Conservation (phyloP, 768 basidiomycete species). For the Fomitopsis serialis region DNA sequence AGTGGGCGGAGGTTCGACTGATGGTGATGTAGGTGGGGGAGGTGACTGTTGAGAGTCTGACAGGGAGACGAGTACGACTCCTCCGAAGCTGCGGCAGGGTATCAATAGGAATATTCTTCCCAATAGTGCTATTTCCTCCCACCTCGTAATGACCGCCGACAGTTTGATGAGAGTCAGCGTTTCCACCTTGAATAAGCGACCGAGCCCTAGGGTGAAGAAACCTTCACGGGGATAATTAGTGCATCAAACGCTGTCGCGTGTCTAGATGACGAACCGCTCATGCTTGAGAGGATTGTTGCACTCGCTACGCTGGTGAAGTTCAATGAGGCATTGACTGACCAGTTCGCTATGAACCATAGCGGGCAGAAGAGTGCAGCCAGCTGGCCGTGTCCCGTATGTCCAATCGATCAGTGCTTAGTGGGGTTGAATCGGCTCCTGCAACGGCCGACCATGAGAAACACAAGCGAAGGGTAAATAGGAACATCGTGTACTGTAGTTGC, state of each 20-base stretch:
- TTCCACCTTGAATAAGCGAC: conserved; percentile 80
- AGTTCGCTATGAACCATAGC: conserved; percentile 94
- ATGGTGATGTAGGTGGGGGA: conserved; percentile 2
- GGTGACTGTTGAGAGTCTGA: conserved; percentile 58
- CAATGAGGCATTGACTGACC: conserved; percentile 79
- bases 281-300: conserved; percentile 83
- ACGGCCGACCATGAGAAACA: too few species aligned
- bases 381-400: conserved; percentile 67
- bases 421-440: too few species aligned
- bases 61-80: conserved; percentile 83
- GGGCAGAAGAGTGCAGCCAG: conserved; percentile 80
- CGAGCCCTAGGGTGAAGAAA: conserved; percentile 88
- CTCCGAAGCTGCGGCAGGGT: conserved; percentile 52
- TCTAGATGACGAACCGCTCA: conserved; percentile 56
- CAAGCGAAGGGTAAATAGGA: too few species aligned
- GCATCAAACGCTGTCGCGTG: too few species aligned
- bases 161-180: conserved; percentile 66
- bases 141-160: conserved; percentile 78
- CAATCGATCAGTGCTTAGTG: conserved; percentile 32
- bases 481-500: conserved; percentile 8
- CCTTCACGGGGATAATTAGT: conserved; percentile 38
- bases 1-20: conserved; percentile 7
- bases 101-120: background rate
- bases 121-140: conserved; percentile 11
- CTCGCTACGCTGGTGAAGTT: conserved; percentile 92